A percentile compares a stretch with the other conserved stretches of the same genome.
These are phyloP conservation scores for Hypoxylon sp. DNA, from an alignment of 2,329 filamentous ascomycete species.

Conservation along the genomic window DNA sequence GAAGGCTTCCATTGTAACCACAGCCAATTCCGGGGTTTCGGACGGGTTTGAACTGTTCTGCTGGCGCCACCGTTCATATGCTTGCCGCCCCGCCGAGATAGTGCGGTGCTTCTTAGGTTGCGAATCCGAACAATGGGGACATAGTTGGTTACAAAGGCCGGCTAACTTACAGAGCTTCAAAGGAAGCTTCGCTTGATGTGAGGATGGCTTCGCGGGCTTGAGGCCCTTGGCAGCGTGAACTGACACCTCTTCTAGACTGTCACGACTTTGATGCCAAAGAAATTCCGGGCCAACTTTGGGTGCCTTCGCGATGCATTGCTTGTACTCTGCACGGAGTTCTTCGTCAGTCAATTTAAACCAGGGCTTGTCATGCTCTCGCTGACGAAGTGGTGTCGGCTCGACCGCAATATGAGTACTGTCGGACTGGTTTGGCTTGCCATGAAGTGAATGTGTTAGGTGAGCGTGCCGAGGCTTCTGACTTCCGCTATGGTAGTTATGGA, in stretches of 20 bases:
- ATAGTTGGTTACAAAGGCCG: background rate
- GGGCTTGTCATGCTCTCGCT: background rate
- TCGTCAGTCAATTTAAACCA: background rate
- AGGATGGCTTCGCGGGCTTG: background rate
- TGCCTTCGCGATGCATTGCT: background rate
- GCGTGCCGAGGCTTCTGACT: background rate
- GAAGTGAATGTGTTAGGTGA: background rate
- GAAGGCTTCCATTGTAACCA: too few species aligned
- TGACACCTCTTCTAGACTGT: constrained; percentile 23
- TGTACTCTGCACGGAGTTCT: constrained; percentile 4
- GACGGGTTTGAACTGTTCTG: background rate
- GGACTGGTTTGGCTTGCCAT: background rate
- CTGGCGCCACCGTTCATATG: background rate
- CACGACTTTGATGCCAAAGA: constrained; percentile 13
- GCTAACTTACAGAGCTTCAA: background rate
- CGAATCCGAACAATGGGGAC: background rate
- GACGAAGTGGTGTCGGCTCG: background rate
- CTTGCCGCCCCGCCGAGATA: background rate
- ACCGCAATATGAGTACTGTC: background rate
- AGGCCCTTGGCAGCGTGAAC: constrained; percentile 20
- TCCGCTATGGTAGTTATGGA: background rate
- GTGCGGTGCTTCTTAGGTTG: background rate
- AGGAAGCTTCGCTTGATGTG: background rate
- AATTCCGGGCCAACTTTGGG: background rate
- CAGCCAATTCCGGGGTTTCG: background rate